Percentiles rank a stretch among this genome's conserved stretches.
These are phyloP conservation scores for Hypoxylon sp. DNA, from an alignment of 2,329 filamentous ascomycete genomes.

Conservation along the genomic window DNA sequence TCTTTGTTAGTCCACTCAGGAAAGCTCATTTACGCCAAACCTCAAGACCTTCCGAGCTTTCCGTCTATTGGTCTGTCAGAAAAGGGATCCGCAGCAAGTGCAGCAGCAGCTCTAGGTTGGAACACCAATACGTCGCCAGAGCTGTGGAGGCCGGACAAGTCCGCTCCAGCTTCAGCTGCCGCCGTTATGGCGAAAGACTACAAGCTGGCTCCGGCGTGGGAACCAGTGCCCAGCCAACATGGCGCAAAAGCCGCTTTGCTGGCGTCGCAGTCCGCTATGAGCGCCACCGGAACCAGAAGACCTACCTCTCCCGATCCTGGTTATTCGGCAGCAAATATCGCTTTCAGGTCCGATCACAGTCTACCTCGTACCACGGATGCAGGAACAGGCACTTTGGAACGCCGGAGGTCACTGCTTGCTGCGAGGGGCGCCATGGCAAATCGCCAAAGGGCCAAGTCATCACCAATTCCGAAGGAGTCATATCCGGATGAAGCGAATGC, in stretches of 20 bases:
- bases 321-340: constrained; percentile 78
- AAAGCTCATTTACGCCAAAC: constrained; percentile 59
- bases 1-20: constrained; percentile 47
- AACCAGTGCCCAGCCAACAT: constrained; percentile 73
- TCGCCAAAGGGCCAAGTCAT: constrained; percentile 75
- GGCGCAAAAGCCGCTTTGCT: constrained; percentile 82
- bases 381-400: constrained; percentile 61
- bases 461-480: constrained; percentile 63
- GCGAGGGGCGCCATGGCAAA: constrained; percentile 82
- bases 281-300: constrained; percentile 64
- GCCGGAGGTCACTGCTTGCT: constrained; percentile 78
- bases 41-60: constrained; percentile 80
- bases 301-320: constrained; percentile 65
- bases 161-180: constrained; percentile 65
- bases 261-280: constrained; percentile 69
- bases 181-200: constrained; percentile 54
- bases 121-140: constrained; percentile 76
- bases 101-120: constrained; percentile 82
- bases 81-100: constrained; percentile 75
- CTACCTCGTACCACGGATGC: constrained; percentile 62
- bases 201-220: constrained; percentile 65
- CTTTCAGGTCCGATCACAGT: constrained; percentile 68
- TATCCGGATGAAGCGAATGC: constrained; percentile 73
- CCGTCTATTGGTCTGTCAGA: constrained; percentile 74
- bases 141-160: constrained; percentile 75